A percentile compares a stretch with the other conserved stretches of the same genome.
These are phyloP conservation scores for Seminavis robusta DNA, from an alignment of 108 stramenopile genomes.

Conservation along the genomic window DNA sequence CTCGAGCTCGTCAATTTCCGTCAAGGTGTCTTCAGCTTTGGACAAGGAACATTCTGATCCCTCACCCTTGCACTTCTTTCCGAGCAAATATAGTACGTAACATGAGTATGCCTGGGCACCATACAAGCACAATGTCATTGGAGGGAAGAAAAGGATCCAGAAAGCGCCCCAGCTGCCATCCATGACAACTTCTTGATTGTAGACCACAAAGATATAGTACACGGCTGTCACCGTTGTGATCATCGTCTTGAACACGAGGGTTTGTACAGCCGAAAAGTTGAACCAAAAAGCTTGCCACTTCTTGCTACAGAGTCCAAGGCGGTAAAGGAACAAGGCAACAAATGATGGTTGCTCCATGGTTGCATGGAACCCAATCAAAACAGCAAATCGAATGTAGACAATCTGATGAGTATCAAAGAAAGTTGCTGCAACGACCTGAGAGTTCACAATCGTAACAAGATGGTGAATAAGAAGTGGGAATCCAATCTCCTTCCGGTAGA, in stretches of 20 bases:
- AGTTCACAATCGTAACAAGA: background rate
- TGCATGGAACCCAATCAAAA: conserved; percentile 5
- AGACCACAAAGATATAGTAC: background rate
- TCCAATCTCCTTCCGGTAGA: conserved; percentile 9
- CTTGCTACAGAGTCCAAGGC: background rate
- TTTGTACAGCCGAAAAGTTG: conserved; percentile 3
- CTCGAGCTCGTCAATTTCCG: no score
- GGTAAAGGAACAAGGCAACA: conserved; percentile 5
- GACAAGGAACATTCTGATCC: no score
- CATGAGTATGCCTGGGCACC: background rate
- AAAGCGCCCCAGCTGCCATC: background rate
- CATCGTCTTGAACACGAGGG: background rate
- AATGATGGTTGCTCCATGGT: conserved; percentile 9
- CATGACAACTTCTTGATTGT: background rate
- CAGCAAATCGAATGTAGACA: conserved; percentile 3
- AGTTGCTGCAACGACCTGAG: background rate
- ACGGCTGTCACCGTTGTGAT: background rate
- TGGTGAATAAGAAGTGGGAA: conserved; percentile 9
- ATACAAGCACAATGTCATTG: background rate
- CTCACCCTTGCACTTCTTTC: background rate
- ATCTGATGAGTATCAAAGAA: background rate
- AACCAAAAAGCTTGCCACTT: conserved; percentile 1
- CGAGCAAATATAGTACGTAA: background rate
- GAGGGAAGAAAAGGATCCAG: conserved; percentile 1
- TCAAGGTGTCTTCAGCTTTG: no score